Base-by-base conservation (phyloP, 495 filamentous ascomycete species). In the Aspergillus sparsus region DNA sequence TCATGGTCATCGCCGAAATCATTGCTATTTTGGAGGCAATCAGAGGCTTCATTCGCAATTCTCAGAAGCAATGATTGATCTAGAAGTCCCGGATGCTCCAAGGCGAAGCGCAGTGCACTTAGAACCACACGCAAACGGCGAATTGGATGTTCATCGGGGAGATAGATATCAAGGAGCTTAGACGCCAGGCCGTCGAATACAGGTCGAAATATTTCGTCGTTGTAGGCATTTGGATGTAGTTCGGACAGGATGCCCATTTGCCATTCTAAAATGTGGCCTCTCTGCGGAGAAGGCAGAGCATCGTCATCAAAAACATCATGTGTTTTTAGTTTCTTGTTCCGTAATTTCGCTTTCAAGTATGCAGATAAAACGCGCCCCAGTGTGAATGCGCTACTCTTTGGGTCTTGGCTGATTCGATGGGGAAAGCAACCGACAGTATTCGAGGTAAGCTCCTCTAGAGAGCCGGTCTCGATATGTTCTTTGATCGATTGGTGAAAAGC, bases 261-360 rank as follows among this genome's bases (percentile, higher is more conserved):
- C 74, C 78, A 83, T 66, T 87, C 84, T 12, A 89, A 71, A 33
- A 87, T 55, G 15, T 80, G 57, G 9, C 78, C 82, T 62, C 81
- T 66, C 53, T 76, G 66, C 21, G 68, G 61, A 13, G 60, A 13
- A 5, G 62, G 41, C 21, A 85, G 66, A 2, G 63, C 57, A 5
- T 69, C 55, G 13, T 78, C 70, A 47, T 86, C 80, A 55, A 82
- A 83, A 34, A 77, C 61, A n/a, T 64, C 56, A 1, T 37, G 49
- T 1, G 64, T 50, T 7, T 67, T 69, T 0, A 67, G 64, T 8
- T 62, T 60, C 39, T 69, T 77, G 41, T 61, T 63, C 2, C 77
- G 69, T 46, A 79, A 47, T 27, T 75, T 77, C 53, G 78, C 66
- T 58, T 78, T 82, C 32, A 81, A 54, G 46, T 80, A 77, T 5